Conservation (phyloP, 306 rosid species). For the Abrus pulchellus region DNA sequence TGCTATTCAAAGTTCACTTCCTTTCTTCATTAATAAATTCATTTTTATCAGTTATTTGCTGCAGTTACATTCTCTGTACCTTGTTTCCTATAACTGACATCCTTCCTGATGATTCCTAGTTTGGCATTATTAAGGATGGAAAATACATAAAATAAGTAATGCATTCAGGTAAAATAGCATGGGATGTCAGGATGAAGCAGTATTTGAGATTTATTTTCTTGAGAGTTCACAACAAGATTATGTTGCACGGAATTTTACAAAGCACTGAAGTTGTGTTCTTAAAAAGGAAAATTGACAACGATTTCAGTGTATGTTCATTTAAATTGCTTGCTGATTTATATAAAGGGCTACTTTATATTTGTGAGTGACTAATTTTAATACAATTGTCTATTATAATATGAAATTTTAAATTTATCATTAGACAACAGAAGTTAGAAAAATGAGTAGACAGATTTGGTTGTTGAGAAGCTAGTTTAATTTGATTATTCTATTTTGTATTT, state of each 20-base stretch:
- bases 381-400: not conserved
- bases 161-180: not conserved
- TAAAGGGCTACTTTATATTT: not conserved
- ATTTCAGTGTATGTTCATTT: not conserved
- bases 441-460: no score
- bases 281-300: not conserved
- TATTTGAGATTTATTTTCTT: not conserved
- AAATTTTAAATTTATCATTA: not conserved
- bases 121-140: constrained; percentile 2
- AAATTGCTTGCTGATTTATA: not conserved
- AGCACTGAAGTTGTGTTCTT: constrained; percentile 6
- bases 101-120: not conserved
- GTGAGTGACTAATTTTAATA: not conserved
- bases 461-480: no score
- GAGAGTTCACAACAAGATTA: not conserved
- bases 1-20: constrained; percentile 35
- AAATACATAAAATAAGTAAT: constrained; percentile 4
- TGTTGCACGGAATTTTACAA: not conserved
- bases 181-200: constrained; percentile 19
- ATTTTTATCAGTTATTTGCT: constrained; percentile 16
- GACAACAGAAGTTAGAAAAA: not conserved
- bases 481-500: no score
- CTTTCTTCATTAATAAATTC: constrained; percentile 3
- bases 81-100: not conserved
- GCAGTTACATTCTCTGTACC: constrained; percentile 14